A percentile compares a stretch with the other conserved stretches of the same genome.
These are phyloP conservation scores for Talaromyces atroroseus DNA, from an alignment of 2,329 filamentous ascomycete species.

Conservation along the genomic window DNA sequence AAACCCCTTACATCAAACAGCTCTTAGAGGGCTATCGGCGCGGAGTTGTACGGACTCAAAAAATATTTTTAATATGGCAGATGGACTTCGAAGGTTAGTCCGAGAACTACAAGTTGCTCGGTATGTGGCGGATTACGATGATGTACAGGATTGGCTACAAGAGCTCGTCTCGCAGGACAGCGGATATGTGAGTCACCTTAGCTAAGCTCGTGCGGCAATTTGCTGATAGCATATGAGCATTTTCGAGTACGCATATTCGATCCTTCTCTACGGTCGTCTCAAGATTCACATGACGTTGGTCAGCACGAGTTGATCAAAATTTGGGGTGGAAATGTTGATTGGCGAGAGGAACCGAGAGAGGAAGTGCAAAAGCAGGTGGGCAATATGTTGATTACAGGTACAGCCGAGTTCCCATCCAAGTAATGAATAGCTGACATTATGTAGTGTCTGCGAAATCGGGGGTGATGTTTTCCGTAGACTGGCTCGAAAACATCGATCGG, in stretches of 20 bases:
- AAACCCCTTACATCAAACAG: slow-evolving; percentile 32
- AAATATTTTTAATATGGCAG: slow-evolving; percentile 27
- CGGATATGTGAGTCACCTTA: slow-evolving; percentile 16
- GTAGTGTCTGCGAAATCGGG: too few species aligned
- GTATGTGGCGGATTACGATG: slow-evolving; percentile 16
- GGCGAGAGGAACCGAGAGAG: slow-evolving; percentile 14
- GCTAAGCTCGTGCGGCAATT: background rate
- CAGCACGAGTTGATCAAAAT: slow-evolving; percentile 19
- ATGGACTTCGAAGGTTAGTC: slow-evolving; percentile 16
- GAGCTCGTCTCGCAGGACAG: slow-evolving; percentile 18
- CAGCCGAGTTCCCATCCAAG: too few species aligned
- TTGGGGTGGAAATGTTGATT: slow-evolving; percentile 13
- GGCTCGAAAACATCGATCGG: too few species aligned
- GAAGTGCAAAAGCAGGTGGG: slow-evolving; percentile 13
- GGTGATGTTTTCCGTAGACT: too few species aligned
- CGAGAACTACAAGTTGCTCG: background rate
- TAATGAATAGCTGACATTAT: too few species aligned
- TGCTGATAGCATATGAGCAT: background rate
- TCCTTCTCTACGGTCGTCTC: background rate
- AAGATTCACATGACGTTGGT: slow-evolving; percentile 13
- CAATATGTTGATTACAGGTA: too few species aligned
- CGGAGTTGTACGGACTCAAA: slow-evolving; percentile 18
- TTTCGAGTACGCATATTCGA: slow-evolving; percentile 17
- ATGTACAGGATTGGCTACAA: slow-evolving; percentile 18
- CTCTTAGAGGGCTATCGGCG: slow-evolving; percentile 26